A percentile compares a stretch with the other conserved stretches of the same genome.
phyloP scores from a whole-genome alignment of 2,329 filamentous ascomycete genomes.

The Ceratocystis alfenasii region DNA sequence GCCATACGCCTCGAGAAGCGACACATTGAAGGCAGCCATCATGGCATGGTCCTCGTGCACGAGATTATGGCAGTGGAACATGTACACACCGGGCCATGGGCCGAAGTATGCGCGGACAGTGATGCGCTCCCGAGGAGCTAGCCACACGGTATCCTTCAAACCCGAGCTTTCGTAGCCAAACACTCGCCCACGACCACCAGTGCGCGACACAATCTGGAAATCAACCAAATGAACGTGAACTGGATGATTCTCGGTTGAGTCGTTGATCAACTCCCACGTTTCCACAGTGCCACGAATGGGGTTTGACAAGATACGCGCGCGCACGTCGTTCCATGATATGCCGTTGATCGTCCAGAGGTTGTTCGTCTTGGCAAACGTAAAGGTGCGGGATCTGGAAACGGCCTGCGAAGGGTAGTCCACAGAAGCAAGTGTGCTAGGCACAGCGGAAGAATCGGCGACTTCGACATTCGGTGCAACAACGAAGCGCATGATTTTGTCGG shows the following conservation, averaged over 20 bases:
- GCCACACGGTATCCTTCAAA: slow-evolving; percentile 47
- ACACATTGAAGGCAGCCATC: slow-evolving; percentile 38
- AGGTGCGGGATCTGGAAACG: slow-evolving; percentile 33
- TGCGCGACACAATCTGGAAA: slow-evolving; percentile 41
- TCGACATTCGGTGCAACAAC: slow-evolving; percentile 32
- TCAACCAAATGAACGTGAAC: slow-evolving; percentile 49
- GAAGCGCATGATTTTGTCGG: slow-evolving; percentile 42
- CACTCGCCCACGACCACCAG: slow-evolving; percentile 33
- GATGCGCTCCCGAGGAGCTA: slow-evolving; percentile 40
- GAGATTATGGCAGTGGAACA: slow-evolving; percentile 40
- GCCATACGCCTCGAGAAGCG: slow-evolving; percentile 30
- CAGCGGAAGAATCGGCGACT: slow-evolving; percentile 30
- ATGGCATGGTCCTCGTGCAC: slow-evolving; percentile 37
- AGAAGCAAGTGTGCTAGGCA: slow-evolving; percentile 29
- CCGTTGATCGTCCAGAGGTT: slow-evolving; percentile 43
- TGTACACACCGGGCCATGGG: slow-evolving; percentile 42
- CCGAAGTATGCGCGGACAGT: slow-evolving; percentile 40
- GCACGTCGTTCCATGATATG: slow-evolving; percentile 35
- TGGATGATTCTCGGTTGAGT: slow-evolving; percentile 40
- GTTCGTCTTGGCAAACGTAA: slow-evolving; percentile 35
- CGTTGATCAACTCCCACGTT: slow-evolving; percentile 41
- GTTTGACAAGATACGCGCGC: slow-evolving; percentile 38
- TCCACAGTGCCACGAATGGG: slow-evolving; percentile 37
- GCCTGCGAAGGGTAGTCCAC: slow-evolving; percentile 32
- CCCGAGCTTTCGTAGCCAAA: slow-evolving; percentile 42